Conservation (phyloP, 345 rosid species). For the Ceriops tagal region DNA sequence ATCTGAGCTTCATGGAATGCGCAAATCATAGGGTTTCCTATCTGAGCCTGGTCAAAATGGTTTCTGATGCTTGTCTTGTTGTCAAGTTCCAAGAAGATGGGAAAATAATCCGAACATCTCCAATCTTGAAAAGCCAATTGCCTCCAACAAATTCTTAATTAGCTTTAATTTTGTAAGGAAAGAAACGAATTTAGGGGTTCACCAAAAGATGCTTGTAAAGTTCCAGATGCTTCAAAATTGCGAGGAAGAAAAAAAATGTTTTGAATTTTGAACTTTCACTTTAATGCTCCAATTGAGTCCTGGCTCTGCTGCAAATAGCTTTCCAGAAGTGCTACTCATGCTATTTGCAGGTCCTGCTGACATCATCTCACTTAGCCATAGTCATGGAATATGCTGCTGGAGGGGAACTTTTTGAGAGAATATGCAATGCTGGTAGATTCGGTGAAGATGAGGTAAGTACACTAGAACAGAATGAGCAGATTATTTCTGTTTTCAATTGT, state of each 20-base stretch:
- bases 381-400: conserved; percentile 30
- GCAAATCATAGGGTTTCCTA: background rate
- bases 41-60: no score
- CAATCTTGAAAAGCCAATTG: background rate
- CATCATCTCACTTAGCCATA: conserved; percentile 27
- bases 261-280: background rate
- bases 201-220: background rate
- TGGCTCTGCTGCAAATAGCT: no score
- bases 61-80: no score
- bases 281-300: background rate
- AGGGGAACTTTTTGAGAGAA: conserved; percentile 27
- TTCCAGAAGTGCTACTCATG: no score
- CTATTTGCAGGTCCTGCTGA: conserved; percentile 16
- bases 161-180: background rate
- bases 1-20: background rate
- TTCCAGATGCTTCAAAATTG: background rate
- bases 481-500: background rate
- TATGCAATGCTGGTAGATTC: conserved; percentile 27
- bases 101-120: background rate
- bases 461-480: background rate
- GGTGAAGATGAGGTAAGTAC: conserved; percentile 20
- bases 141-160: background rate
- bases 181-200: background rate
- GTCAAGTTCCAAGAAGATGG: no score
- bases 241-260: background rate